Conservation (phyloP, 768 basidiomycete species). For the Suillus fuscotomentosus region DNA sequence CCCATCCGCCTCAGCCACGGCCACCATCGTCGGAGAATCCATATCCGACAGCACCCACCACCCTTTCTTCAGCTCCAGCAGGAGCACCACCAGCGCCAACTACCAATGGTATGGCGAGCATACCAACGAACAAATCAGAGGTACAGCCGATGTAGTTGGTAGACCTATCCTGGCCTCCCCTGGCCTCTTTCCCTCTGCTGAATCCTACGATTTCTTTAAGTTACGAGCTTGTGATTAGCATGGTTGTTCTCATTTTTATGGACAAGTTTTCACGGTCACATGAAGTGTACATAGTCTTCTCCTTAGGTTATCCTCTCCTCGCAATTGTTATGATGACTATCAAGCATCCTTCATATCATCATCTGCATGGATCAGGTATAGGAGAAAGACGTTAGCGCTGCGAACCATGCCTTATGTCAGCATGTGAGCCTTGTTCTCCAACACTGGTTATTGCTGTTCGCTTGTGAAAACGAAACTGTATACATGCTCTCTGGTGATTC, state of each 20-base stretch:
- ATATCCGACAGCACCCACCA: conserved; percentile 41
- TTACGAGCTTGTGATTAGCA: conserved; percentile 10
- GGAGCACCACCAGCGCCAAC: conserved; percentile 17
- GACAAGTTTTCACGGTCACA: conserved; percentile 24
- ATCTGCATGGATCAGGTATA: not conserved
- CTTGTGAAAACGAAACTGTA: not conserved
- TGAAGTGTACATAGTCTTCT: conserved; percentile 27
- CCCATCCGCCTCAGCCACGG: conserved; percentile 42
- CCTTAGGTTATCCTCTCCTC: conserved; percentile 9
- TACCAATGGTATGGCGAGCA: conserved; percentile 41
- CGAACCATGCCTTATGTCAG: not conserved
- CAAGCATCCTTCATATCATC: conserved; percentile 1
- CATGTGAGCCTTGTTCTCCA: not conserved
- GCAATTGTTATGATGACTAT: conserved; percentile 13
- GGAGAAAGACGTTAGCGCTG: not conserved
- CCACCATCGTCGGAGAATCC: conserved; percentile 63
- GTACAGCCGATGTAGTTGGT: conserved; percentile 35
- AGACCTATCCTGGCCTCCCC: not conserved
- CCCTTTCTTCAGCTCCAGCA: conserved; percentile 25
- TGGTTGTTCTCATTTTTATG: conserved; percentile 20
- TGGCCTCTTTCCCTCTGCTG: conserved; percentile 7
- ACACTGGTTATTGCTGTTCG: not conserved
- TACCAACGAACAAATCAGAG: conserved; percentile 42
- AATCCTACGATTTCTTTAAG: conserved; percentile 7
- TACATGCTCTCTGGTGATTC: conserved; percentile 3